Evolutionary conservation across 2,329 filamentous ascomycete species (phyloP), one percentile per base, ranked within the genome.

Genomic region (Sporothrix brunneoviolacea): DNA sequence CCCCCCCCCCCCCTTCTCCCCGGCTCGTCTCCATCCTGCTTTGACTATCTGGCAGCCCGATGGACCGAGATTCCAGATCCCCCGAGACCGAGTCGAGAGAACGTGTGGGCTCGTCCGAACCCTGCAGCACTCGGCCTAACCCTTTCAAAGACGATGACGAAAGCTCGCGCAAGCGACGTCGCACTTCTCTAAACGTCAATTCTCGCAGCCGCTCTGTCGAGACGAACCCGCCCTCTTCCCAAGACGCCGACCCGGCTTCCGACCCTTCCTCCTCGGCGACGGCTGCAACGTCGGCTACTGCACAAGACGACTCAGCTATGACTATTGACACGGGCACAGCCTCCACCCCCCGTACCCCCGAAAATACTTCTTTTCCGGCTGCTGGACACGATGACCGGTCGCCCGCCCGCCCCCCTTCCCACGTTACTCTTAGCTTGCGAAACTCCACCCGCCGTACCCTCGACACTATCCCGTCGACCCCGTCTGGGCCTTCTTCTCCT

Each of bases 91-190:
- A 78, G 67, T 69, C 70, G 65, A 72, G 69, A 72, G 76, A 79
- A 69, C 76, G 77, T 67, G 75, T 76, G 62, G 71, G 73, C 67
- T 83, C 79, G 61, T 76, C 77, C 66, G 81, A 84, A 70, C 76
- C 78, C 64, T 74, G 74, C 65, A 77, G 79, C 60, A 80, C 76
- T 58, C 76, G 81, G 55, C 78, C 77, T 47, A 83, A 84, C 57
- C 81, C 81, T 36, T 84, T 83, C 63, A 74, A 82, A 24, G 44
- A 44, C 67, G 79, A 82, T 65, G 70, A 66, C 62, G 75, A 79
- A 57, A 61, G 67, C 41, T 70, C 74, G 50, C 72, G 80, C 57
- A 84, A 84, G 65, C 77, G 81, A 47, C 79, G 77, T 55, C 76
- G 80, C 58, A 81, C 79, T 27, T 83, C 80, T 13, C 67, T 73